A percentile compares a stretch with the other conserved stretches of the same genome.
Conservation (phyloP, 352 stramenopile species). For the Pythium vanterpoolii region DNA sequence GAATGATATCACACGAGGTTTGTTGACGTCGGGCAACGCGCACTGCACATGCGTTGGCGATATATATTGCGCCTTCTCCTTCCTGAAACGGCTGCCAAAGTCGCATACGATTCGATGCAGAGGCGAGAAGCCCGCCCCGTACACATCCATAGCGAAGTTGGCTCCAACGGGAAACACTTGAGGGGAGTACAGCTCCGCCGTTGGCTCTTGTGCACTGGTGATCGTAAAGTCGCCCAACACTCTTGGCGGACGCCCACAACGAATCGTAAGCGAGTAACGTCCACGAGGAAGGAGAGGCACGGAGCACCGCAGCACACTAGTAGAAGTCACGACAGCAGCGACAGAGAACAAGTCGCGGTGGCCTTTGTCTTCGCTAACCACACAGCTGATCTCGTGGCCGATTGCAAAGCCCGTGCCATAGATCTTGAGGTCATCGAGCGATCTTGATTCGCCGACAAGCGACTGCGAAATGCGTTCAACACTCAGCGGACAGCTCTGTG, state of each 20-base stretch:
- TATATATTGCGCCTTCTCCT: constrained; percentile 3
- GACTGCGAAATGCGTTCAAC: not conserved
- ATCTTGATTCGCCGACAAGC: not conserved
- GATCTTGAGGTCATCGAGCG: not conserved
- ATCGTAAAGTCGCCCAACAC: constrained; percentile 2
- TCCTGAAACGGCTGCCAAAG: constrained; percentile 5
- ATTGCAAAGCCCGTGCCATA: constrained; percentile 11
- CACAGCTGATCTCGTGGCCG: constrained; percentile 13
- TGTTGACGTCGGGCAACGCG: not conserved
- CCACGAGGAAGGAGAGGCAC: not conserved
- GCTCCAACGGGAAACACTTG: constrained; percentile 20
- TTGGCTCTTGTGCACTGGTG: not conserved
- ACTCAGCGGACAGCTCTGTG: constrained; percentile 3
- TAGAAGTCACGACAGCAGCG: not conserved
- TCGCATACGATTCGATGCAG: constrained; percentile 9
- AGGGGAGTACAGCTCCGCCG: constrained; percentile 16
- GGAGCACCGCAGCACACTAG: constrained; percentile 7
- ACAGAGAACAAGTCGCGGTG: not conserved
- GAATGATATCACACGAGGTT: constrained; percentile 1
- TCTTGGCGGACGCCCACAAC: not conserved
- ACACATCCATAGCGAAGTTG: constrained; percentile 13
- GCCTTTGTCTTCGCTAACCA: not conserved
- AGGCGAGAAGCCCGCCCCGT: constrained; percentile 18
- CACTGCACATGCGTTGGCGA: constrained; percentile 19
- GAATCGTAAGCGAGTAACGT: constrained; percentile 11